A percentile compares a stretch with the other conserved stretches of the same genome.
These are phyloP conservation scores for Pogostemon cablin DNA, from an alignment of 257 asterid species.

Conservation along the genomic window DNA sequence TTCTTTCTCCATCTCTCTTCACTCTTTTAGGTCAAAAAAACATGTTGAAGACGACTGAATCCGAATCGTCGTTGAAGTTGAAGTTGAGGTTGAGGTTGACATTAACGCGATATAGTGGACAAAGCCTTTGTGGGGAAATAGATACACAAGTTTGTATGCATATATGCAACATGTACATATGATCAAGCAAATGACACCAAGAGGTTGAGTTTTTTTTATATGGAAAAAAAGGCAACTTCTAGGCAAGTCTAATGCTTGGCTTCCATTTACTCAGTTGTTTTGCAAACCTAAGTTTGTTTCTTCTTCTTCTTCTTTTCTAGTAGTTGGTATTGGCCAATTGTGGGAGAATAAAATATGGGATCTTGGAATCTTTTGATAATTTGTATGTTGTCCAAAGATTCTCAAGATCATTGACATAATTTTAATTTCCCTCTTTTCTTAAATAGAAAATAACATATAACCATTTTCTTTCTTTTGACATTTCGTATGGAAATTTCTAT, in stretches of 20 bases:
- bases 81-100: too few relatives aligned
- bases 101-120: neutral
- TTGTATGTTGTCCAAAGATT: constrained; percentile 33
- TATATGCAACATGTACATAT: constrained; percentile 28
- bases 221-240: constrained; percentile 41
- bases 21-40: constrained; percentile 11
- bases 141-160: constrained; percentile 23
- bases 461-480: too few relatives aligned
- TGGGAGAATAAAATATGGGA: constrained; percentile 33
- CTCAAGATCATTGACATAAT: constrained; percentile 22
- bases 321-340: constrained; percentile 26
- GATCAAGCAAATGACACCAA: constrained; percentile 40
- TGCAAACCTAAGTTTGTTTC: neutral
- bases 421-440: neutral
- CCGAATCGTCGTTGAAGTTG: neutral
- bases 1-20: neutral
- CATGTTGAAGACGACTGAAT: constrained; percentile 14
- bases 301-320: neutral
- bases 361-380: constrained; percentile 37
- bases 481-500: too few relatives aligned
- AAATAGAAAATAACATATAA: too few relatives aligned
- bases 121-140: neutral
- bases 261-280: constrained; percentile 31
- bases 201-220: constrained; percentile 40
- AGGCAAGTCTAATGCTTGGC: constrained; percentile 89